These are phyloP conservation scores for Xylaria venustula DNA, from an alignment of 495 filamentous ascomycete genomes.

Conservation along the genomic window DNA sequence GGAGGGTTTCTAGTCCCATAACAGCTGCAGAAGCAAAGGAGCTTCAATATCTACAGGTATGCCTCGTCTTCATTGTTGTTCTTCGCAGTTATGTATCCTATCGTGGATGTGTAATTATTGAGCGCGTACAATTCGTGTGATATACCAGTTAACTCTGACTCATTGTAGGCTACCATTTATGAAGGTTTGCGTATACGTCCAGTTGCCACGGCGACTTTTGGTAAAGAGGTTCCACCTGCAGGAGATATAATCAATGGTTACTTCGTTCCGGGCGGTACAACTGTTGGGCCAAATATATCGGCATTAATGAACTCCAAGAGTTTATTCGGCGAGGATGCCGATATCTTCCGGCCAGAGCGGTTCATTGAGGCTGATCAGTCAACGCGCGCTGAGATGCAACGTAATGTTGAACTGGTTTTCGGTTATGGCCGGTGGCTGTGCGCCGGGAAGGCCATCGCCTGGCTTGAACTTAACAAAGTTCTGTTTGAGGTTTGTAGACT, in stretches of 20 bases:
- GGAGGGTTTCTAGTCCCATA: conserved; percentile 33
- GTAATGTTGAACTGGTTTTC: conserved; percentile 46
- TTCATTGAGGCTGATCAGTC: conserved; percentile 41
- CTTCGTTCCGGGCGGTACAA: conserved; percentile 53
- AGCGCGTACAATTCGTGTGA: too few species aligned
- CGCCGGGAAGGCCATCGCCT: conserved; percentile 52
- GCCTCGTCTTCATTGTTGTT: conserved; percentile 1
- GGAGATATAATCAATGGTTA: conserved; percentile 51
- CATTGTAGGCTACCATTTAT: conserved; percentile 38
- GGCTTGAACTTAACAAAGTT: conserved; percentile 58
- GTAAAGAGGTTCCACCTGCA: conserved; percentile 41
- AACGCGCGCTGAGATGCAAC: conserved; percentile 47
- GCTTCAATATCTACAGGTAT: conserved; percentile 44
- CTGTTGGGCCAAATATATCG: conserved; percentile 55
- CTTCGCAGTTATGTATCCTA: neutral
- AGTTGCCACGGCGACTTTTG: conserved; percentile 44
- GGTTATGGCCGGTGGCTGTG: conserved; percentile 56
- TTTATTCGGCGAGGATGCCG: conserved; percentile 50
- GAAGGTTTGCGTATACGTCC: conserved; percentile 48
- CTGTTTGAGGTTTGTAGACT: conserved; percentile 45
- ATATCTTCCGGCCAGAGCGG: conserved; percentile 38
- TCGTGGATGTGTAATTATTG: too few species aligned
- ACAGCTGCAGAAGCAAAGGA: conserved; percentile 39
- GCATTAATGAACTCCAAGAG: conserved; percentile 48
- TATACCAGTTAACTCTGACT: too few species aligned